phyloP scores from a whole-genome alignment of 2,329 filamentous ascomycete species.

The Fusarium nurragi region DNA sequence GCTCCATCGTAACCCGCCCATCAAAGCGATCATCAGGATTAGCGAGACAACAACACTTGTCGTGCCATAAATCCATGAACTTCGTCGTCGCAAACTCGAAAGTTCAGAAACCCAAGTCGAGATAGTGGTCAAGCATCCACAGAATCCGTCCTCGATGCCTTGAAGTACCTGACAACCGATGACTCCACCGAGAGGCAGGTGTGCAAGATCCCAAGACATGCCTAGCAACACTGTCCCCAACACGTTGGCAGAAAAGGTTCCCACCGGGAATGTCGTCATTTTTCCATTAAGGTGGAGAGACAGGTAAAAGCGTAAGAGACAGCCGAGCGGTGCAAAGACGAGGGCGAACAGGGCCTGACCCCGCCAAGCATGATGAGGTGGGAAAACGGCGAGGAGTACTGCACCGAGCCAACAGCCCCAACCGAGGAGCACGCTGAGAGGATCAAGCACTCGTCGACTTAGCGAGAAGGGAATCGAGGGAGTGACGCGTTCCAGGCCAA shows the following conservation, averaged over 20 bases:
- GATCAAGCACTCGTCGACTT: conserved; percentile 71
- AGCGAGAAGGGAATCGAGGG: conserved; percentile 69
- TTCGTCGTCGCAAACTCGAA: conserved; percentile 58
- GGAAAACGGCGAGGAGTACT: conserved; percentile 74
- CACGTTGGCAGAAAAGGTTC: conserved; percentile 86
- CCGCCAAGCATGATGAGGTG: conserved; percentile 79
- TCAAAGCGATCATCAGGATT: conserved; percentile 71
- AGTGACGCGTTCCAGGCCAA: conserved; percentile 64
- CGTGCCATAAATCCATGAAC: conserved; percentile 74
- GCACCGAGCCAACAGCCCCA: conserved; percentile 82
- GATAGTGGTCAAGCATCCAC: conserved; percentile 72
- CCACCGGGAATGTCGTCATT: conserved; percentile 76
- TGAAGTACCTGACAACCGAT: conserved; percentile 75
- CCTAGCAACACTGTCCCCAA: conserved; percentile 78
- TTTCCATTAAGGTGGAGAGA: conserved; percentile 76
- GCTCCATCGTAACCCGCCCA: conserved; percentile 80
- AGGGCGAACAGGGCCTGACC: conserved; percentile 78
- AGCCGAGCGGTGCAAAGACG: conserved; percentile 84
- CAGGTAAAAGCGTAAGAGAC: conserved; percentile 77
- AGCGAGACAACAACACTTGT: conserved; percentile 69
- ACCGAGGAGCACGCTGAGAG: conserved; percentile 68
- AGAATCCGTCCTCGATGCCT: conserved; percentile 74
- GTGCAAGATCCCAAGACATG: conserved; percentile 82
- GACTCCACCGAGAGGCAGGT: conserved; percentile 64
- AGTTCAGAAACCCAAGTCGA: conserved; percentile 74